Evolutionary conservation across 2,329 filamentous ascomycete species (phyloP).

Genomic region (Ophiostoma sp.): DNA sequence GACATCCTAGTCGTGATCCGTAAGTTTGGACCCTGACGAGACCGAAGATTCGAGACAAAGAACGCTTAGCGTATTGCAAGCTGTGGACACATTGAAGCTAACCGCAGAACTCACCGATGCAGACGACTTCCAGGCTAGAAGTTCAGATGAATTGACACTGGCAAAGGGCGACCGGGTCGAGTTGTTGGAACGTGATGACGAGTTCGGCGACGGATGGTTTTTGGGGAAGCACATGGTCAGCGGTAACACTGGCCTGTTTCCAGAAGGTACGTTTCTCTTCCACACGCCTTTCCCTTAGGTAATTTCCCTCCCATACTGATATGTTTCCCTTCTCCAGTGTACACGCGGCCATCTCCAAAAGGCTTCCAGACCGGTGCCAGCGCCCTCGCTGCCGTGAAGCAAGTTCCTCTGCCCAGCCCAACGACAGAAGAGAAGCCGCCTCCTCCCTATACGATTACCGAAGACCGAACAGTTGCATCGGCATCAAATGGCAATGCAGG

Average conservation of each 20-base stretch:
- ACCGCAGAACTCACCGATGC: slow-evolving; percentile 19
- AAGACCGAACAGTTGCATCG: slow-evolving; percentile 33
- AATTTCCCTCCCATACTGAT: slow-evolving; percentile 35
- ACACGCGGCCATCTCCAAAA: slow-evolving; percentile 60
- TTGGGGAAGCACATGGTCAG: slow-evolving; percentile 72
- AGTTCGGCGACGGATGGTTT: slow-evolving; percentile 88
- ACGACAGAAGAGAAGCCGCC: slow-evolving; percentile 1
- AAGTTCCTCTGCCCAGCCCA: slow-evolving; percentile 18
- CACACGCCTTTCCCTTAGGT: neutral
- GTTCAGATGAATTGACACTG: slow-evolving; percentile 88
- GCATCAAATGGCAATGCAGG: slow-evolving; percentile 33
- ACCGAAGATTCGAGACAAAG: neutral
- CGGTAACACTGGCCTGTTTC: slow-evolving; percentile 75
- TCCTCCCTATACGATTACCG: neutral
- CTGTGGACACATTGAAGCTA: neutral
- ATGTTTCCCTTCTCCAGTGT: slow-evolving; percentile 45
- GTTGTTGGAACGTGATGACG: slow-evolving; percentile 80
- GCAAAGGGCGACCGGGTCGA: slow-evolving; percentile 82
- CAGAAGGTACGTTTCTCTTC: slow-evolving; percentile 64
- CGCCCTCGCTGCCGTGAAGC: slow-evolving; percentile 30
- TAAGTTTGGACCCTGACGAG: slow-evolving; percentile 47
- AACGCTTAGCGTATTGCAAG: neutral
- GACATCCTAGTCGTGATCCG: slow-evolving; percentile 71
- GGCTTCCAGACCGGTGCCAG: slow-evolving; percentile 34
- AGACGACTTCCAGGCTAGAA: slow-evolving; percentile 93